Base-by-base conservation (phyloP, 441 rosid genomes). In the Viola pubescens region DNA sequence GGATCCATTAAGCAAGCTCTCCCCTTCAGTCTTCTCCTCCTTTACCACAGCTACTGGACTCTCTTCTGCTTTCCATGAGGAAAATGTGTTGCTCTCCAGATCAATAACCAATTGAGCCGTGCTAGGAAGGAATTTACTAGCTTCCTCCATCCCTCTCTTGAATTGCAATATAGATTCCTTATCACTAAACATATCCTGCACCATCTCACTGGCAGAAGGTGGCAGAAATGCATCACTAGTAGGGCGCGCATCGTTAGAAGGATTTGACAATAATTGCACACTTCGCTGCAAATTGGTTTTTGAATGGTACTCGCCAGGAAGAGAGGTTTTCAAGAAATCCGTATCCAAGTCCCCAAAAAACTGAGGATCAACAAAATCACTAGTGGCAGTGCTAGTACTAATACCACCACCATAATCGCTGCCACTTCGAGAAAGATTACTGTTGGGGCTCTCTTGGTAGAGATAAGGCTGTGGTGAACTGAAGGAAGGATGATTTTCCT, bases 81-180 rank as follows among this genome's bases (percentile, higher is more conserved):
- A 44, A 37, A 59, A 56, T 4, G 26, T 16, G 26, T 56, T 49
- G 55, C 62, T 69, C 38, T 65, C 85, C 54, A 59, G 39, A 64
- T 76, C 70, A 37, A 64, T 58, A 1, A 58, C 34, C 44, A 71
- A 39, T 50, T 64, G 73, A 66, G 37, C 59, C 37, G 56, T 59
- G 58, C 51, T 59, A 39, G 82, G 86, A 67, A 82, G 80, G 63
- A 81, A 79, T 70, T 79, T 77, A 54, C 74, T 74, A 10, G 86
- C 86, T 78, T 77, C 88, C 70, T 82, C 85, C 50, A 77, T 26
- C 37, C 84, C 88, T 68, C 64, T 81, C 52, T 76, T 68, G 63
- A 76, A 82, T 68, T 74, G 86, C 70, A 79, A 52, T 6, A 79
- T 13, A 41, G 86, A 80, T 12, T 82, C 77, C 19, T 39, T 37